Base-by-base conservation (phyloP, 2,329 filamentous ascomycete species). In the Lecanicillium sp. region DNA sequence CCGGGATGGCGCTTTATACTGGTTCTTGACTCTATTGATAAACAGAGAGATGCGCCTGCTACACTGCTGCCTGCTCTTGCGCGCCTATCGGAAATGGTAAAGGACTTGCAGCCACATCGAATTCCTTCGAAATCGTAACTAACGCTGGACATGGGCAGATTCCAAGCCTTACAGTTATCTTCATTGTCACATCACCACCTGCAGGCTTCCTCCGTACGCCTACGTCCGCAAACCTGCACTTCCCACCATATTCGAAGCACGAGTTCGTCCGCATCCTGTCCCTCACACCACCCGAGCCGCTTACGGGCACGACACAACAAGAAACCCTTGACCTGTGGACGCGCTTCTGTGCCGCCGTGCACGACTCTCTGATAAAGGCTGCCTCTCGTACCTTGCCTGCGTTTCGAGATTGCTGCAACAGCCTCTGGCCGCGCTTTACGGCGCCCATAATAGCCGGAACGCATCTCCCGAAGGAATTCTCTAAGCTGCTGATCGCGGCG, bases 21-120 rank as follows among this genome's bases (percentile, higher is more conserved):
- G 42, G 85, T 96, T 10, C 73, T 97, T 46, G 92, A 97, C 65
- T 86, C 79, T 10, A 81, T 97, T 41, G 90, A 97, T 58, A 76
- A 73, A 45, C 85, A 95, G 58, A 73, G 83, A 52, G 90, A 97
- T 54, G 79, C 84, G 5, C 78, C 84, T 5, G 72, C 79, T 3
- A 94, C 87, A 2, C 63, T 97, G 12, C 64, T 95, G 4, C 81
- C 89, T 22, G 88, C 86, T 11, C 64, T 98, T 45, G 86, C 84
- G 17, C 75, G 89, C 44, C 60, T 98, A 15, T 83, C 85, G 12
- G 88, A 96, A 59, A 73, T 82, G 44, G 86, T 92, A 64, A 13
- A 6, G 5, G 29, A 9, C 8, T 30, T 8, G 8, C 7, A 7
- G 25, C 25, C 25, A 8, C 25, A 27, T 7, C 17, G 29, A 31